Evolutionary conservation across 2,329 filamentous ascomycete genomes (phyloP).

Genomic region (Macrophomina phaseolina): DNA sequence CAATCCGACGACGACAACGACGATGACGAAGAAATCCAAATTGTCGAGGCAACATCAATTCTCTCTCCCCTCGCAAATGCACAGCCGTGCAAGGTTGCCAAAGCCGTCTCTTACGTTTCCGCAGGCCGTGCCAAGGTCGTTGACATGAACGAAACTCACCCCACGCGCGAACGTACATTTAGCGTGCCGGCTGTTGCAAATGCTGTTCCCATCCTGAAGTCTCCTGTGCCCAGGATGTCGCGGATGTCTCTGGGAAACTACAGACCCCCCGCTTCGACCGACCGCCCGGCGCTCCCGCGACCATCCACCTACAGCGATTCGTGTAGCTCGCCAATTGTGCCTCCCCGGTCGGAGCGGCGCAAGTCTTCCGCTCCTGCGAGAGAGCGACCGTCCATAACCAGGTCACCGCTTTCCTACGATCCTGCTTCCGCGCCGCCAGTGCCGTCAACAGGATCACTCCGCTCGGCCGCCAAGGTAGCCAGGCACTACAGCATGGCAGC

Average conservation of each 20-base stretch:
- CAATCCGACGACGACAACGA: slow-evolving; percentile 37
- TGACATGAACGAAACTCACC: slow-evolving; percentile 35
- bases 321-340: slow-evolving; percentile 6
- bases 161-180: slow-evolving; percentile 28
- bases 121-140: slow-evolving; percentile 47
- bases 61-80: neutral
- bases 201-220: slow-evolving; percentile 33
- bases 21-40: slow-evolving; percentile 25
- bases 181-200: slow-evolving; percentile 44
- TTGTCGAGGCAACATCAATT: slow-evolving; percentile 16
- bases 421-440: slow-evolving; percentile 9
- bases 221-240: slow-evolving; percentile 35
- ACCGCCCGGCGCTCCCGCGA: slow-evolving; percentile 5
- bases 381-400: slow-evolving; percentile 12
- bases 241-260: slow-evolving; percentile 37
- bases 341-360: slow-evolving; percentile 13
- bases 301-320: neutral
- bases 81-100: slow-evolving; percentile 42
- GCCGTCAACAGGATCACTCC: slow-evolving; percentile 16
- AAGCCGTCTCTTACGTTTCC: slow-evolving; percentile 44
- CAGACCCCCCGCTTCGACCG: slow-evolving; percentile 29
- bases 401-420: slow-evolving; percentile 24
- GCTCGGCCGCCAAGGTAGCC: slow-evolving; percentile 6
- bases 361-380: slow-evolving; percentile 19
- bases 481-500: slow-evolving; percentile 27